Base-by-base conservation (phyloP, 2,329 filamentous ascomycete species). In the Trichocomaceae sp. region DNA sequence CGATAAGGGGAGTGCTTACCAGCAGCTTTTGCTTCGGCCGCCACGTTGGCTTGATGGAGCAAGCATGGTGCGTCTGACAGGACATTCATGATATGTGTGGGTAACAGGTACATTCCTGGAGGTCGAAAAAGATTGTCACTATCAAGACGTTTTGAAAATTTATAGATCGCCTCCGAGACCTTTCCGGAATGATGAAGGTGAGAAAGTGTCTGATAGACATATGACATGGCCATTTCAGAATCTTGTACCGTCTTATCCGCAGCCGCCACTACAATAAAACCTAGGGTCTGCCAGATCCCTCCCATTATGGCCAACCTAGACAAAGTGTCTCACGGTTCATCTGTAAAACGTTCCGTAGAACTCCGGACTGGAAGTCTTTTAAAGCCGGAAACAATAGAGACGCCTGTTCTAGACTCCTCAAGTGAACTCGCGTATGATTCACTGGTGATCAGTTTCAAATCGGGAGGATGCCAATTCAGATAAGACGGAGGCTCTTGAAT, bases 31-130 rank as follows among this genome's bases (percentile, higher is more conserved):
- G 70, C 71, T 56, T 69, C 65, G 12, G 64, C 67, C 22, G 69
- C 66, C 22, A 71, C 63, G 35, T 71, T 66, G 22, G 68, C 64
- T 60, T 75, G 68, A 48, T 75, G 67, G 39, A 69, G 68, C 50
- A 68, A 61, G 72, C 74, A 77, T 15, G 71, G 73, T 35, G 75
- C 69, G 58, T 78, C 75, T 5, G 76, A 75, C 35, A 78, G 55
- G 51, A 72, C 69, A 47, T 69, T 73, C 70, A 78, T 72, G 20
- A 78, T 77, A 55, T 72, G 68, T 10, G 65, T 69, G 12, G 71
- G 73, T 31, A 78, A 62, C 4, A 77, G 57, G 59, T 75, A 66
- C 49, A 78, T 65, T 4, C 70, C 71, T 5, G 76, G 75, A 5
- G 75, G 73, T 8, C 73, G 67, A 54, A 70, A 70, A 2, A 65